Base-by-base conservation (phyloP, 2,329 filamentous ascomycete genomes). In the Colletotrichum kahawae region DNA sequence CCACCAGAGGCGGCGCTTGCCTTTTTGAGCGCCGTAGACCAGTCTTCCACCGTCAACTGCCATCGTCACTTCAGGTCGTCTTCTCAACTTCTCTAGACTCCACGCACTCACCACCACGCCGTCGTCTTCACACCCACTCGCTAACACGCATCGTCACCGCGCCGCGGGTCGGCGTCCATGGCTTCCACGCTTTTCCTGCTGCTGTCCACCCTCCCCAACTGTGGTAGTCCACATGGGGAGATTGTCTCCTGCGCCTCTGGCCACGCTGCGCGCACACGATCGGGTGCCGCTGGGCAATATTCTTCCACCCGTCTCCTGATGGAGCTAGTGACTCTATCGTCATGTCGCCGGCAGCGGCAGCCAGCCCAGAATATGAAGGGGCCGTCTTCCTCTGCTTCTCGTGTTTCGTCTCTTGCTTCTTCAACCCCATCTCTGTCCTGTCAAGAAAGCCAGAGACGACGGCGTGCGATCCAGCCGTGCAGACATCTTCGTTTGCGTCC, bases 401-500 rank as follows among this genome's bases (percentile, higher is more conserved):
- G 13, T 9, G 8, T 24, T 57, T 64, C 34, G 31, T 51, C 29
- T 38, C 31, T 5, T 57, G 43, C 63, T 65, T 68, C 69, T 21
- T 60, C 16, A 63, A 68, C 56, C 38, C 54, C 67, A 56, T 66
- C 64, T 70, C 66, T 74, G 29, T 57, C 66, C 59, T 74, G 76
- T 64, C 70, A 76, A 77, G 48, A 74, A 63, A 73, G 43, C 64
- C 68, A 71, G 75, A 71, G 74, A 69, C 74, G 64, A 69, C 70
- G 74, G 74, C 67, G 54, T 66, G 76, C 51, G 14, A 63, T 31
- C 48, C 64, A 68, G 36, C 70, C 56, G 64, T 78, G 78, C 74
- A 77, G 68, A 77, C 77, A 27, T 77, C 67, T 76, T 65, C 38
- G 79, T 79, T 79, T 80, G 77, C 79, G 77, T 79, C 79, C 79